phyloP scores from a whole-genome alignment of 2,329 filamentous ascomycete genomes.

The Hymenoscyphus scutula region DNA sequence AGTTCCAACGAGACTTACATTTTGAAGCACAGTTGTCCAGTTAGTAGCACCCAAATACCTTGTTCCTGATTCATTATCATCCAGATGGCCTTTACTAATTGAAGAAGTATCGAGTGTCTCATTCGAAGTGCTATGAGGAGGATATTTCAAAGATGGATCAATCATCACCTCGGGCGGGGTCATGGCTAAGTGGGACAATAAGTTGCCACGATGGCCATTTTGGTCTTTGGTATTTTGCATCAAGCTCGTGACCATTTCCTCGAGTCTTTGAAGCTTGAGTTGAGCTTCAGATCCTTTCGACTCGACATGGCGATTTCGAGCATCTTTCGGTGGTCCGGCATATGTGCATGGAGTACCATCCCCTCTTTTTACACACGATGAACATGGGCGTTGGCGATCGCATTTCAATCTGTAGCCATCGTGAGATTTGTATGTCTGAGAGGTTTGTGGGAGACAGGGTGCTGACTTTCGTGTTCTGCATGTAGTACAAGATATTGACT shows the following conservation, averaged over 20 bases:
- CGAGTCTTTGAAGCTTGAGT: conserved; percentile 15
- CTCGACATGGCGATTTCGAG: background rate
- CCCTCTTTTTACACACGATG: conserved; percentile 11
- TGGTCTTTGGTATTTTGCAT: conserved; percentile 7
- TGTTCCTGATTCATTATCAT: conserved; percentile 28
- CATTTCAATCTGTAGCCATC: conserved; percentile 13
- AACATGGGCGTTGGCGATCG: conserved; percentile 17
- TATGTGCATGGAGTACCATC: conserved; percentile 14
- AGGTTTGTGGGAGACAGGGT: background rate
- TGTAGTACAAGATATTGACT: conserved; percentile 15
- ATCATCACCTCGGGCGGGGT: background rate
- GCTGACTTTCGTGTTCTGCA: conserved; percentile 17
- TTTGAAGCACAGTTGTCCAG: conserved; percentile 56
- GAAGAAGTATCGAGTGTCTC: background rate
- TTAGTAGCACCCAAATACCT: conserved; percentile 58
- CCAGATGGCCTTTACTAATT: background rate
- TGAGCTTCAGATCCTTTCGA: conserved; percentile 17
- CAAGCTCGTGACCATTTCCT: conserved; percentile 18
- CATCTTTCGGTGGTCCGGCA: background rate
- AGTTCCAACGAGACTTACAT: conserved; percentile 44
- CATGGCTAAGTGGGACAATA: background rate
- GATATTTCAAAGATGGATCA: background rate
- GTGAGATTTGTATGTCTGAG: background rate
- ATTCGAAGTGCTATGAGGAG: background rate
- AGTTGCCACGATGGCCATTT: background rate